Evolutionary conservation across 352 stramenopile species (phyloP), one percentile per base, ranked within the genome.

Genomic region (Globisporangium takayamanum): DNA sequence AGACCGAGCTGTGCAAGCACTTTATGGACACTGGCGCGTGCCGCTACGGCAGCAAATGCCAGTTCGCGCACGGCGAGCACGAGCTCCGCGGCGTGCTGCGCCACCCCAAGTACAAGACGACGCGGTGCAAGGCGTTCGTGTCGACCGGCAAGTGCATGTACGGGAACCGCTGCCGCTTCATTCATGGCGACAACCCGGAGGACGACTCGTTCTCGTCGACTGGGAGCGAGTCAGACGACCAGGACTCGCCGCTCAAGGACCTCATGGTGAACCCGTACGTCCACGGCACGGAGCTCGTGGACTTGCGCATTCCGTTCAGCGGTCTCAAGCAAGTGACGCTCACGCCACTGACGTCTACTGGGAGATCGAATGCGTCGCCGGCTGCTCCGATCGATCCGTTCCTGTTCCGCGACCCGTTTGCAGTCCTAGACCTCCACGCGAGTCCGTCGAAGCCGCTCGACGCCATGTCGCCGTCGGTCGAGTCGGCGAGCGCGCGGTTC

Each of bases 71-170:
- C 61, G 88, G 88, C 16, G 67, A 87, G 45, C 80, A 92, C 0
- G 88, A 96, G 59, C 74, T 96, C 11, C 80, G 88, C 41, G 80
- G 84, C 18, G 82, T 96, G 22, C 70, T 94, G 53, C 84, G 87
- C 46, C 88, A 96, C 69, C 88, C 88, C 42, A 94, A 95, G 70
- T 96, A 96, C 82, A 96, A 96, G 76, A 96, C 88, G 15, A 92
- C 85, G 36, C 85, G 86, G 18, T 96, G 88, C 78, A 95, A 95
- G 69, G 85, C 83, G 41, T 96, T 90, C 62, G 48, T 91, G 59
- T 78, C 73, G 22, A 95, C 88, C 6, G 88, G 88, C 36, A 80
- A 80, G 51, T 96, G 88, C 69, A 88, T 89, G 72, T 96, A 96
- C 64, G 88, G 86, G 57, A 87, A 74, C 10, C 83, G 88, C 25